A percentile compares a stretch with the other conserved stretches of the same genome.
These are phyloP conservation scores for Colletotrichum eremochloae DNA, from an alignment of 2,329 filamentous ascomycete genomes.

Conservation along the genomic window DNA sequence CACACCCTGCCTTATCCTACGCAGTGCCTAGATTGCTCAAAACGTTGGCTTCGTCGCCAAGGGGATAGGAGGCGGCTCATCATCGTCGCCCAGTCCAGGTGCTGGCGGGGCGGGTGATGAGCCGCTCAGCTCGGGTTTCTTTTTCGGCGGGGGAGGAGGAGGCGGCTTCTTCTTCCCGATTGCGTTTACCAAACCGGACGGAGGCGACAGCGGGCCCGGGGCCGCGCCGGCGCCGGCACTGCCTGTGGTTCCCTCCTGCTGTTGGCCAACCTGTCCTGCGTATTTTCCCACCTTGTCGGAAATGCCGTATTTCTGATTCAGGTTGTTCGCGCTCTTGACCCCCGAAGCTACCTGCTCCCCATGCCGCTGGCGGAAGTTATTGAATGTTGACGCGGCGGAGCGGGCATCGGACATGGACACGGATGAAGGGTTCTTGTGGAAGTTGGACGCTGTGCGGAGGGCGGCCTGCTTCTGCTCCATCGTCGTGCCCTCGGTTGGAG, in stretches of 20 bases:
- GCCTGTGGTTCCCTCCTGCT: slow-evolving; percentile 7
- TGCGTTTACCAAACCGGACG: slow-evolving; percentile 41
- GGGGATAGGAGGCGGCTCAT: slow-evolving; percentile 65
- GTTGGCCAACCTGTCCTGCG: slow-evolving; percentile 40
- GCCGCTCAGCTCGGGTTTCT: slow-evolving; percentile 58
- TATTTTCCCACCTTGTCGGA: slow-evolving; percentile 53
- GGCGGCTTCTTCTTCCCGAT: slow-evolving; percentile 67
- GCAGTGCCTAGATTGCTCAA: slow-evolving; percentile 43
- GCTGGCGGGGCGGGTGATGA: slow-evolving; percentile 28
- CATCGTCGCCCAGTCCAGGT: slow-evolving; percentile 46
- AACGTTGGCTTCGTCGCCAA: slow-evolving; percentile 64
- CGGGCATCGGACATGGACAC: slow-evolving; percentile 71
- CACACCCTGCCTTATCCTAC: slow-evolving; percentile 4
- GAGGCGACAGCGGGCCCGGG: slow-evolving; percentile 19
- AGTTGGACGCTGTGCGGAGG: slow-evolving; percentile 69
- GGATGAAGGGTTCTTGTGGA: slow-evolving; percentile 72
- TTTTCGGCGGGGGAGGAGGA: slow-evolving; percentile 66
- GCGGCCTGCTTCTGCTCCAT: slow-evolving; percentile 76
- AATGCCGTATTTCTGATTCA: slow-evolving; percentile 74
- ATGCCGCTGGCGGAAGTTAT: slow-evolving; percentile 78
- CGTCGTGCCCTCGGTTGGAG: slow-evolving; percentile 65
- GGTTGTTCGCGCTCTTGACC: slow-evolving; percentile 65
- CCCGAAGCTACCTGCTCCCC: slow-evolving; percentile 76
- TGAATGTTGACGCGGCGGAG: slow-evolving; percentile 71
- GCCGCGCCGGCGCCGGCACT: neutral